A percentile compares a stretch with the other conserved stretches of the same genome.
These are phyloP conservation scores for Anthoceros angustus DNA, from an alignment of 225 moss, liverwort and hornwort genomes.

Conservation along the genomic window DNA sequence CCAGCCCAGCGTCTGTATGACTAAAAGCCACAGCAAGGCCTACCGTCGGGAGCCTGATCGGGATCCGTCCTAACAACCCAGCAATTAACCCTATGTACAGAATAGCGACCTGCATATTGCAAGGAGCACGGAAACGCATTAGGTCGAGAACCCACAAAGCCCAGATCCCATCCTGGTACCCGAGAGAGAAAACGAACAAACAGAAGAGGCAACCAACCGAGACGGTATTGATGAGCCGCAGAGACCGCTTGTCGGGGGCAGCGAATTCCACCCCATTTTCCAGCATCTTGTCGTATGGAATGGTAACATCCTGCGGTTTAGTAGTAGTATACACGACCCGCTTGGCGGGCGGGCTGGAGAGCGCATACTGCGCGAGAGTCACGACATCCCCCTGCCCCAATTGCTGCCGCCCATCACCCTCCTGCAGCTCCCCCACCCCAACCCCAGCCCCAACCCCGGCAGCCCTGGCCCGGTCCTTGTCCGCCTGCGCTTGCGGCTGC, in stretches of 20 bases:
- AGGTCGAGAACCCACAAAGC: too few relatives aligned
- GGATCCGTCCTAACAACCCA: constrained; percentile 73
- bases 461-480: constrained; percentile 20
- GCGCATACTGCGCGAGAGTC: constrained; percentile 33
- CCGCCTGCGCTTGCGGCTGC: constrained; percentile 21
- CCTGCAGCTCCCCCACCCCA: constrained; percentile 20
- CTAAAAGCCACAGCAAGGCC: constrained; percentile 3
- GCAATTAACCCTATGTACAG: constrained; percentile 19
- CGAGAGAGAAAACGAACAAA: constrained; percentile 18
- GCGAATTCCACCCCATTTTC: constrained; percentile 82
- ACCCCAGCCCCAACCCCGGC: constrained; percentile 10
- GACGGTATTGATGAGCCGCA: constrained; percentile 68
- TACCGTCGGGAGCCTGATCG: constrained; percentile 88
- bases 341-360: constrained; percentile 39
- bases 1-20: background rate
- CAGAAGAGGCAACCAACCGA: constrained; percentile 65
- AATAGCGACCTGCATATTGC: background rate
- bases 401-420: constrained; percentile 29
- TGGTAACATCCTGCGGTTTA: constrained; percentile 71
- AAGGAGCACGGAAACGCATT: background rate
- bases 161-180: too few relatives aligned
- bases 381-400: constrained; percentile 30
- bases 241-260: constrained; percentile 85
- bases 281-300: constrained; percentile 68
- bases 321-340: constrained; percentile 67